phyloP scores from a whole-genome alignment of 768 basidiomycete genomes.

The Inosperma sp. region DNA sequence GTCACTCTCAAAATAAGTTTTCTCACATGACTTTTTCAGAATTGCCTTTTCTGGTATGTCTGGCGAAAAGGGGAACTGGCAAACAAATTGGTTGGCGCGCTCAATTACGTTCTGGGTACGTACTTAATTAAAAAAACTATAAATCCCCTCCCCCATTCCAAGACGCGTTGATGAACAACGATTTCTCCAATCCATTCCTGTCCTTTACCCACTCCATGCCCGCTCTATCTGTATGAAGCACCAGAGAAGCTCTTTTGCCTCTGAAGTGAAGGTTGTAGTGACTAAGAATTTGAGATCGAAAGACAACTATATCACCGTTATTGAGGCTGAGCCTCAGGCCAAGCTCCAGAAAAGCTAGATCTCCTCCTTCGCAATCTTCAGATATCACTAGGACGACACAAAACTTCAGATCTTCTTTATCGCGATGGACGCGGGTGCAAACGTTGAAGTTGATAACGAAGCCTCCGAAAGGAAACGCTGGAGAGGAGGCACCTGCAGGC shows the following conservation, averaged over 20 bases:
- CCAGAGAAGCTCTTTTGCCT: constrained; percentile 17
- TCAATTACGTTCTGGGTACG: too few species aligned
- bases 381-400: constrained; percentile 18
- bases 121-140: too few species aligned
- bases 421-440: constrained; percentile 11
- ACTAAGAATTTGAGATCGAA: constrained; percentile 11
- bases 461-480: constrained; percentile 13
- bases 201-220: not conserved
- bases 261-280: constrained; percentile 20
- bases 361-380: constrained; percentile 13
- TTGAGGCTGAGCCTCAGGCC: constrained; percentile 17
- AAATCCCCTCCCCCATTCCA: not conserved
- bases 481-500: constrained; percentile 9
- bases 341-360: constrained; percentile 16
- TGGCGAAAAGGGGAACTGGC: too few species aligned
- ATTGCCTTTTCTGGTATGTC: too few species aligned
- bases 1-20: too few species aligned
- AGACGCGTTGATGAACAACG: not conserved
- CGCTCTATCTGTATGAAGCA: constrained; percentile 16
- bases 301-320: constrained; percentile 15
- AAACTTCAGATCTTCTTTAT: constrained; percentile 11
- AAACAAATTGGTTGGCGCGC: too few species aligned
- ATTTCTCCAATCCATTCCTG: not conserved
- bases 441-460: constrained; percentile 18
- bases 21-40: too few species aligned